Conservation (phyloP, 164 flowering plant genomes). For the Piper betle region DNA sequence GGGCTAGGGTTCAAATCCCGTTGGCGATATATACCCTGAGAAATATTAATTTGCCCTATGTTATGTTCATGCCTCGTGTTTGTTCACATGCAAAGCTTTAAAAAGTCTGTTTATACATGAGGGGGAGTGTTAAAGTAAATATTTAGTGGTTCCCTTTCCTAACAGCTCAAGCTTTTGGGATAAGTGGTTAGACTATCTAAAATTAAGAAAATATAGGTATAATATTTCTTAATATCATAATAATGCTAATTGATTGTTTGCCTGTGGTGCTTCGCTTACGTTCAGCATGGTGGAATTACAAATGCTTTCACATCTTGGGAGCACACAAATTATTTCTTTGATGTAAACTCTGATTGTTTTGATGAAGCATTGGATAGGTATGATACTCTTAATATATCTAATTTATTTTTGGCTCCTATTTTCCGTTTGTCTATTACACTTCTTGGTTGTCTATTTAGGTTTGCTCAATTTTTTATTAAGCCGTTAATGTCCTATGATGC, state of each 20-base stretch:
- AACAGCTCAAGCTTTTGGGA: too few relatives aligned
- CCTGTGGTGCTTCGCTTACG: background rate
- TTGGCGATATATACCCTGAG: too few relatives aligned
- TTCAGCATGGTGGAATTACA: slow-evolving; percentile 80
- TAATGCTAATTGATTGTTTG: background rate
- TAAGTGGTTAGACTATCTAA: too few relatives aligned
- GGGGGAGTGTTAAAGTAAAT: too few relatives aligned
- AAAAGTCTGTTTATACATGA: too few relatives aligned
- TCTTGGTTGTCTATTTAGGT: slow-evolving; percentile 35
- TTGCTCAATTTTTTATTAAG: slow-evolving; percentile 58
- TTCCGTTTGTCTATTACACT: background rate
- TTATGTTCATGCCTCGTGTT: background rate
- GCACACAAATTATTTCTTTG: slow-evolving; percentile 77
- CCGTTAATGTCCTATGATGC: slow-evolving; percentile 98
- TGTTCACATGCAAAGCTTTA: too few relatives aligned
- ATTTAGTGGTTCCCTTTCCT: too few relatives aligned
- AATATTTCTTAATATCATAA: background rate
- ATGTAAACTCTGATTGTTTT: slow-evolving; percentile 66
- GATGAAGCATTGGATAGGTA: slow-evolving; percentile 96
- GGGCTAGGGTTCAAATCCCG: too few relatives aligned
- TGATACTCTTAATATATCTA: background rate
- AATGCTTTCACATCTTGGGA: slow-evolving; percentile 83
- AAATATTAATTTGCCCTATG: too few relatives aligned
- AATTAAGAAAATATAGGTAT: background rate
- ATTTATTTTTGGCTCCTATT: background rate